Evolutionary conservation across 1,284 basidiomycete species (phyloP).

Genomic region (Kwoniella shivajii): DNA sequence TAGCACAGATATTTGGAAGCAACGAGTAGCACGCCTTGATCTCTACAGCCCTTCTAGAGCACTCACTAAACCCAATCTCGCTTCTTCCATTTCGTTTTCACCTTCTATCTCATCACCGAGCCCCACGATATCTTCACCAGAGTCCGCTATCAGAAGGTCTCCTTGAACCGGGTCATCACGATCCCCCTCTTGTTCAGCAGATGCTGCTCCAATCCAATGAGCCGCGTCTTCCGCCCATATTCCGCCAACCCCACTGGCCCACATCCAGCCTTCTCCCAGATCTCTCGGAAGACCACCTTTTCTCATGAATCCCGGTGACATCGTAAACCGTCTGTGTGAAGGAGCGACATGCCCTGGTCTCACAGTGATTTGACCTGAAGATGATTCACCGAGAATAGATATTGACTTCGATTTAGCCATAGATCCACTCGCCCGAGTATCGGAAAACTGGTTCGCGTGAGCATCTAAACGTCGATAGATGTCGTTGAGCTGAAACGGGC

Average conservation of each 20-base stretch:
- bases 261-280: conserved; percentile 36
- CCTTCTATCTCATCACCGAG: background rate
- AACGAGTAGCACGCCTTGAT: background rate
- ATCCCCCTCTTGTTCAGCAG: background rate
- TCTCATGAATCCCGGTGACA: conserved; percentile 23
- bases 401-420: background rate
- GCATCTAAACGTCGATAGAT: conserved; percentile 42
- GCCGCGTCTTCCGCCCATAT: conserved; percentile 15
- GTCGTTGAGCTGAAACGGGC: conserved; percentile 33
- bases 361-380: conserved; percentile 1
- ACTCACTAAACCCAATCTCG: conserved; percentile 19
- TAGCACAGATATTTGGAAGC: no score
- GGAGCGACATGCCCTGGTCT: conserved; percentile 40
- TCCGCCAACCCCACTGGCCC: conserved; percentile 23
- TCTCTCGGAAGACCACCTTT: conserved; percentile 29
- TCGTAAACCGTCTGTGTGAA: conserved; percentile 33
- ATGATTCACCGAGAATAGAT: background rate
- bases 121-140: background rate
- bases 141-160: background rate
- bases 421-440: conserved; percentile 17
- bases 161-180: background rate
- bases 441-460: conserved; percentile 22
- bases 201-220: background rate
- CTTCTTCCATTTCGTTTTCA: conserved; percentile 8
- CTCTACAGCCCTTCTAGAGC: conserved; percentile 16